Evolutionary conservation across 2,329 filamentous ascomycete genomes (phyloP), one percentile per base, ranked within the genome.

Genomic region (Talaromyces sp.): DNA sequence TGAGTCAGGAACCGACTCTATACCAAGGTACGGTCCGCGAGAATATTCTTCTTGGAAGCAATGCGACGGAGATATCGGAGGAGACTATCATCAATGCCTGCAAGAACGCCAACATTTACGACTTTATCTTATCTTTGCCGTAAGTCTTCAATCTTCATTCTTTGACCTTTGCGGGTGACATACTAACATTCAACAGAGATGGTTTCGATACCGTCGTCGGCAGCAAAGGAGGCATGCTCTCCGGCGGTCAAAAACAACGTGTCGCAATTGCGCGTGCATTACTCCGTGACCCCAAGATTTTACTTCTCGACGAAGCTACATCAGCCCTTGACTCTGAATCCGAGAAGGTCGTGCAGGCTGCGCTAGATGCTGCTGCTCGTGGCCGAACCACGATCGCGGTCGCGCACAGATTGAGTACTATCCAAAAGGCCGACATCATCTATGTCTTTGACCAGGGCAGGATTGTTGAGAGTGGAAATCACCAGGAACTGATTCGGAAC

Each of bases 371-470:
- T 68, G 93, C 93, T 1, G 89, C 92, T 22, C 90, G 91, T 81
- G 92, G 89, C 52, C 86, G 93, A 61, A 96, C 93, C 7, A 98
- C 94, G 0, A 95, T 99, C 68, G 93, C 94, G 0, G 94, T 99
- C 1, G 95, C 95, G 3, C 94, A 99, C 78, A 85, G 95, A 27
- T 81, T 99, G 6, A 92, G 89, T 73, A 97, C 95, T 0, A 97
- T 98, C 67, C 93, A 97, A 75, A 93, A 95, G 75, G 94, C 94
- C 0, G 94, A 98, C 74, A 81, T 94, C 58, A 98, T 98, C 71
- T 97, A 96, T 69, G 94, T 98, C n/a, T 95, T 98, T 75, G 93
- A 97, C 76, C 89, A 91, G 71, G 95, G 94, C 8, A 85, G 87
- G 66, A 87, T 98, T 50, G 90, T 96, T 1, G 94, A 98, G 81